Percentiles rank a stretch among this genome's conserved stretches.
phyloP scores from a whole-genome alignment of 2,329 filamentous ascomycete species.

The Cercospora beticola region DNA sequence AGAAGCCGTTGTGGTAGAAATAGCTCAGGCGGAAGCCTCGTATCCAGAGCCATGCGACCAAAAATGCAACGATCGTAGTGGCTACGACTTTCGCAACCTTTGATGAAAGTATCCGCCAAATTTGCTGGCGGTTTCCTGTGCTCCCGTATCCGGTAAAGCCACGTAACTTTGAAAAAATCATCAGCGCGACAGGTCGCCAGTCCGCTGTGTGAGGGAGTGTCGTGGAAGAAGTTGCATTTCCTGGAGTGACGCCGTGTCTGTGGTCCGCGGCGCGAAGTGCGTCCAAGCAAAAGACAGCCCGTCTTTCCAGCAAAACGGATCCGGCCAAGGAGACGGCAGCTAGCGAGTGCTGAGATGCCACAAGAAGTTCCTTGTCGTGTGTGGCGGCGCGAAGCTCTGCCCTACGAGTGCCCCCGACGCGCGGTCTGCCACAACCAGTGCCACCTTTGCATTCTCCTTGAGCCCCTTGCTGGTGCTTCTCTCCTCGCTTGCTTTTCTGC shows the following conservation, averaged over 20 bases:
- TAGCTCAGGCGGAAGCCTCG: constrained; percentile 5
- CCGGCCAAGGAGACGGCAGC: neutral
- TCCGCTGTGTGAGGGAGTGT: neutral
- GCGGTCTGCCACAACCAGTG: neutral
- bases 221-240: neutral
- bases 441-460: neutral
- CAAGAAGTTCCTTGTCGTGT: neutral
- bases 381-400: neutral
- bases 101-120: constrained; percentile 15
- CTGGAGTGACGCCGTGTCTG: neutral
- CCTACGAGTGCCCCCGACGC: neutral
- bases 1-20: neutral
- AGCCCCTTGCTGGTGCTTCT: neutral
- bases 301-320: neutral
- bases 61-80: constrained; percentile 9
- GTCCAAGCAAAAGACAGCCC: neutral
- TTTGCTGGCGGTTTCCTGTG: constrained; percentile 1
- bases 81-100: constrained; percentile 16
- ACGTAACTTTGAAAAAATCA: neutral
- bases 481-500: neutral
- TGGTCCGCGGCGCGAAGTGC: neutral
- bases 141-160: neutral
- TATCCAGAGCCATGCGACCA: constrained; percentile 11
- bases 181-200: neutral
- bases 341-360: neutral